Base-by-base conservation (phyloP, 2,329 filamentous ascomycete species). In the Penicillium sp. region DNA sequence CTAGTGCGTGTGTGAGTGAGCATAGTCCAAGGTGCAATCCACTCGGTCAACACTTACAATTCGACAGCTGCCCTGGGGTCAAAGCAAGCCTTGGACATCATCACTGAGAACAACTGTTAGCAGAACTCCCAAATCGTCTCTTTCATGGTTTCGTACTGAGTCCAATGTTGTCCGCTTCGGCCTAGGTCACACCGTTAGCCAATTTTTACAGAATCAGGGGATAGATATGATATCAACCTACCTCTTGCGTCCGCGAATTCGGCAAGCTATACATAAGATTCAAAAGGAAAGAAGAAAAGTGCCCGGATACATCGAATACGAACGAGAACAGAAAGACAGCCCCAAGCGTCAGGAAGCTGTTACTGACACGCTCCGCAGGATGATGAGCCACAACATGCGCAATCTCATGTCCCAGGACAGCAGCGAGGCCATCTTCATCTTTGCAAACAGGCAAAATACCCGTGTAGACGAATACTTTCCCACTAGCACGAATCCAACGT, bases 401-500 rank as follows among this genome's bases (percentile, higher is more conserved):
- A 58, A 85, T 84, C 60, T 85, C 82, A 61, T 85, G 82, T 0
- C 79, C 80, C 14, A 85, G 62, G 0, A 84, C 80, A 1, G 81
- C 79, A 6, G 82, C 82, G 13, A 84, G 66, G 0, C 80, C 80
- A 57, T 82, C 76, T 30, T 84, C 80, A 35, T 75, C 73, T 37
- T 69, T 52, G 53, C 79, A 82, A 19, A 83, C 66, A 3, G 79
- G 77, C 12, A 84, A 59, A 9, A 84, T 82, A 2, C 82, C 82
- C 2, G 79, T 79, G 58, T 82, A 83, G 1, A 85, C 81, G 56
- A 85, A 84, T 1, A 84, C 81, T 57, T 84, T 84, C 5, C 81
- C 81, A 3, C 75, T 75, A 41, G 45, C 39, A 42, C 41, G 19
- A 11, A 46, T 19, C 10, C 27, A 41, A 14, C 34, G 25, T 56